Base-by-base conservation (phyloP, 2,329 filamentous ascomycete species). In the Hyphodiscus sp. region DNA sequence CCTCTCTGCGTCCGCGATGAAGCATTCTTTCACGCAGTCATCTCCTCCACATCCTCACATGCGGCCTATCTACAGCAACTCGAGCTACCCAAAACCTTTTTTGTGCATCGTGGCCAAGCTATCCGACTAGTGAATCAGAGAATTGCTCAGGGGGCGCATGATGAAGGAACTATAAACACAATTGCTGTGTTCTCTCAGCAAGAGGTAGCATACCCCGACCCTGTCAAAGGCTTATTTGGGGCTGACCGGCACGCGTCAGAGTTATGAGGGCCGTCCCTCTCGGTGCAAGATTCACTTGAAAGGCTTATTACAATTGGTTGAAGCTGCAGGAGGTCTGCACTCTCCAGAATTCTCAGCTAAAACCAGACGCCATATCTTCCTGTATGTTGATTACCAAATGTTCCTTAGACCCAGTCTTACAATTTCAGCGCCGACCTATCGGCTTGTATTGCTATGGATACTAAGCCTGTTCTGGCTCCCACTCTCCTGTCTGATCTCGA, bases 121-220 rank as follows among this genome's bases (percentile, higher is more conserved):
- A 63, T 63, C 30, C 56, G 51, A 33, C 19, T 57, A 19, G 6
- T 61, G 20, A 61, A 61, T 48, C 26, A 56, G 45, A 56, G 58
- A 20, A 51, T 63, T 20, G 48, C 30, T 20, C 45, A 46, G 10
- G 56, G 55, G 13, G 54, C 47, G 23, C 53, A 56, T 45, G 58
- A 60, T 52, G 59, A 60, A 50, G 61, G 59, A 33, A 61, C 61
- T 2, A 60, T 61, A 45, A 60, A 59, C 45, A 54, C 56, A 16
- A 47, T 63, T 29, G 55, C 52, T 11, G 44, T 58, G 11, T 61
- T 63, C 41, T 49, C 52, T 20, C 58, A 57, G 50, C 61, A 62
- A 53, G 58, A 63, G 51, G 60, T 62, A 53, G 18, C 44, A 23
- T 20, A 15, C 3, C 26, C 19, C 26, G 48, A 19, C 33, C 41